Evolutionary conservation across 306 rosid genomes (phyloP).

Genomic region (Calophaca sinica): DNA sequence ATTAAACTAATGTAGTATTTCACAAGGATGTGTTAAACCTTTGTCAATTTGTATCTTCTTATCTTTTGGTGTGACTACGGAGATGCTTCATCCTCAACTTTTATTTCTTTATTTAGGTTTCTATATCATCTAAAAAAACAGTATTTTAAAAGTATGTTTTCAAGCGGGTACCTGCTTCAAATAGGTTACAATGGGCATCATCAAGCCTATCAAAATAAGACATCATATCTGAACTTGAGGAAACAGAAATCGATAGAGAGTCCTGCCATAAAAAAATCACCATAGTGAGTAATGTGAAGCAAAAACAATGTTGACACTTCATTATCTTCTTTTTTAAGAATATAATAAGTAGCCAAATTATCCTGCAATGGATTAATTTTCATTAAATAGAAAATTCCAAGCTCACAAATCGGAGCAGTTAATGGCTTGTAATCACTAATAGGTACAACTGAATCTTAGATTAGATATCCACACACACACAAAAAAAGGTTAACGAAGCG

Average conservation of each 20-base stretch:
- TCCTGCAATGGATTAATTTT: constrained; percentile 2
- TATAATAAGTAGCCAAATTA: background rate
- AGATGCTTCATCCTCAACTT: constrained; percentile 1
- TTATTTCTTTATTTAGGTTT: constrained; percentile 8
- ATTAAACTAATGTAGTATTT: background rate
- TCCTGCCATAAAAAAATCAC: constrained; percentile 45
- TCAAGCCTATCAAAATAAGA: constrained; percentile 3
- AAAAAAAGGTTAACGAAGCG: background rate
- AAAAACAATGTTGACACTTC: background rate
- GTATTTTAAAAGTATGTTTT: background rate
- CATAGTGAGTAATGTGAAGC: constrained; percentile 14
- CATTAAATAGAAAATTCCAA: constrained; percentile 30
- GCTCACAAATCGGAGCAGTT: constrained; percentile 6
- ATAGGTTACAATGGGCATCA: constrained; percentile 12
- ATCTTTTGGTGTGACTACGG: constrained; percentile 21
- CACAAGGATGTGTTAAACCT: background rate
- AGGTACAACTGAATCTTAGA: constrained; percentile 3
- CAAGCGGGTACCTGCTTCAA: constrained; percentile 44
- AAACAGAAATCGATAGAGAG: constrained; percentile 1
- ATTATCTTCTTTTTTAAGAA: constrained; percentile 3
- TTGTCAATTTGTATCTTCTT: background rate
- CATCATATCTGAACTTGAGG: constrained; percentile 18
- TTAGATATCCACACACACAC: constrained; percentile 19
- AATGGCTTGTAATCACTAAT: background rate
- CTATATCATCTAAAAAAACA: background rate